Evolutionary conservation across 2,329 filamentous ascomycete species (phyloP).

Genomic region (Pestalotiopsis sp.): DNA sequence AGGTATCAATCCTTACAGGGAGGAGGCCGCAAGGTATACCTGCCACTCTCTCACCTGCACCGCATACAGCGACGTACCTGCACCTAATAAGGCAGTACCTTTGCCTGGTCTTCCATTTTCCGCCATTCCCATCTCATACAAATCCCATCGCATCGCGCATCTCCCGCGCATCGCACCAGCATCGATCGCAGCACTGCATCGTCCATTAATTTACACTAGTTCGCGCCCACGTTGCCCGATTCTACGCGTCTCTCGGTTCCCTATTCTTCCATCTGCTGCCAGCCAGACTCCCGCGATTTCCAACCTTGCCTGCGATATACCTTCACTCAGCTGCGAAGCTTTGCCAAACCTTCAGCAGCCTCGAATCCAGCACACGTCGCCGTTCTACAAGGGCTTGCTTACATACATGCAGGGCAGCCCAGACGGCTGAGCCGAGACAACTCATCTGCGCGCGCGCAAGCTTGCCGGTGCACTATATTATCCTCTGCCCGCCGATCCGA

Average conservation of each 20-base stretch:
- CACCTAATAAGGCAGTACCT: neutral
- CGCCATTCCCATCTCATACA: neutral
- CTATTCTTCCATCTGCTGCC: neutral
- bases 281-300: neutral
- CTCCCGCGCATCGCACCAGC: neutral
- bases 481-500: neutral
- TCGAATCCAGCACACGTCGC: neutral
- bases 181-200: constrained; percentile 3
- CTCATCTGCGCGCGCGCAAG: neutral
- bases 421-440: constrained; percentile 1
- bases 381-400: neutral
- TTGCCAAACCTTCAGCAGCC: neutral
- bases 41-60: too few species aligned
- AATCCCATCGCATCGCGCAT: constrained; percentile 5
- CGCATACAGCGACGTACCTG: neutral
- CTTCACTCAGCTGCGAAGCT: neutral
- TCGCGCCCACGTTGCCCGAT: constrained; percentile 8
- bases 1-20: too few species aligned
- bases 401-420: neutral
- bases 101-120: neutral
- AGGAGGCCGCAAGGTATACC: too few species aligned
- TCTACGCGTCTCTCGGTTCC: neutral
- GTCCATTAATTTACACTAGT: constrained; percentile 3
- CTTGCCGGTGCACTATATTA: neutral
- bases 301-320: neutral